Percentiles rank a stretch among this genome's conserved stretches.
These are phyloP conservation scores for Magnusiomyces paraingens DNA, from an alignment of 1,139 yeast genomes.

Conservation along the genomic window DNA sequence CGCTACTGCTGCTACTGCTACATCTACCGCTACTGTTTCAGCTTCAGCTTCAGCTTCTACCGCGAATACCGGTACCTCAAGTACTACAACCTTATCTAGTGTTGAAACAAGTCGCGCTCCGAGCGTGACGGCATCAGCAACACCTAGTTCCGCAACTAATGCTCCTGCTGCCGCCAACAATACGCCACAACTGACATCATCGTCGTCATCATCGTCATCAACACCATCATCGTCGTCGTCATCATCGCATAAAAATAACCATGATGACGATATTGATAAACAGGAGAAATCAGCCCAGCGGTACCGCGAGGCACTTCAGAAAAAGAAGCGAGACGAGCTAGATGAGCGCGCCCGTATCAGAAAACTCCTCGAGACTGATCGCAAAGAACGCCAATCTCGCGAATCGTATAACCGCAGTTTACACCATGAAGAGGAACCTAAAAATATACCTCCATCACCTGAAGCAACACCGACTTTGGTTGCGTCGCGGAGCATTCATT, in stretches of 20 bases:
- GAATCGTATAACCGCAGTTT: background rate
- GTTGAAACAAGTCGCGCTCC: background rate
- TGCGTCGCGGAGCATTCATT: slow-evolving; percentile 21
- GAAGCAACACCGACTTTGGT: background rate
- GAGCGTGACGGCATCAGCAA: background rate
- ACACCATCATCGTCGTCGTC: background rate
- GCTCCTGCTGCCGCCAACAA: slow-evolving; percentile 10
- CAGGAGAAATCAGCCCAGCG: slow-evolving; percentile 17
- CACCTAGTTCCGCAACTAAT: background rate
- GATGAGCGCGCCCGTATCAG: slow-evolving; percentile 53
- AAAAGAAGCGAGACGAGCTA: slow-evolving; percentile 37
- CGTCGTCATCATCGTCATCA: background rate
- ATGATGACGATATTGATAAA: slow-evolving; percentile 10
- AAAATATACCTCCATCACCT: background rate
- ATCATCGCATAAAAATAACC: background rate
- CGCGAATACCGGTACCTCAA: background rate
- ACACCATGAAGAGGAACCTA: slow-evolving; percentile 14
- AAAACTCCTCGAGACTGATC: slow-evolving; percentile 45
- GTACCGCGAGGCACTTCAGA: slow-evolving; percentile 40
- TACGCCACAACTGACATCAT: background rate
- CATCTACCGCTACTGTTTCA: slow-evolving; percentile 5
- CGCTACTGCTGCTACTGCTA: background rate
- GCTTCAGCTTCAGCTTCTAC: slow-evolving; percentile 3
- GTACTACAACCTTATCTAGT: background rate
- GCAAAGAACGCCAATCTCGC: slow-evolving; percentile 38